Conservation (phyloP, 2,329 filamentous ascomycete genomes). For the Pestalotiopsis sp. region DNA sequence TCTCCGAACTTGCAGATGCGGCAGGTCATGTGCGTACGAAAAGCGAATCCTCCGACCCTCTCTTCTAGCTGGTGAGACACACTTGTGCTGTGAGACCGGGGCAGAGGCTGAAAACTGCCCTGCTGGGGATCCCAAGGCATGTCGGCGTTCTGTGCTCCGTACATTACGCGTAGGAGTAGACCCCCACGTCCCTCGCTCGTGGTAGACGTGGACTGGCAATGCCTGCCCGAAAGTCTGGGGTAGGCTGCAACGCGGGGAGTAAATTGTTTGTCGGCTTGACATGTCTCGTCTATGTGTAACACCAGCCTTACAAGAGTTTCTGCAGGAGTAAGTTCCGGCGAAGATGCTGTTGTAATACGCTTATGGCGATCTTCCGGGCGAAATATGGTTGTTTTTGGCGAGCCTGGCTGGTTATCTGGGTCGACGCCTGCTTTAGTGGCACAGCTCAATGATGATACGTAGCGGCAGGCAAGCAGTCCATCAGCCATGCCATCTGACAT, state of each 20-base stretch:
- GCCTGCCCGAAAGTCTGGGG: background rate
- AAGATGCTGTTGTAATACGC: background rate
- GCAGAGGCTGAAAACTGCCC: background rate
- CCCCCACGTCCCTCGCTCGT: constrained; percentile 5
- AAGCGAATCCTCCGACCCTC: background rate
- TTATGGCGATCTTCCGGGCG: background rate
- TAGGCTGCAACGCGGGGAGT: background rate
- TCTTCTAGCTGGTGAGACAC: background rate
- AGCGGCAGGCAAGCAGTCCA: background rate
- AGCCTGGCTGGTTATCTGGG: background rate
- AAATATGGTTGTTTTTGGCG: background rate
- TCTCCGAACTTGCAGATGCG: background rate
- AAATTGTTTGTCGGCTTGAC: background rate
- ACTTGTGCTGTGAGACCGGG: background rate
- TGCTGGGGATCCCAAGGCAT: background rate
- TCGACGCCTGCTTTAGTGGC: background rate
- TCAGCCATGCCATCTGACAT: background rate
- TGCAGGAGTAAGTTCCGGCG: background rate
- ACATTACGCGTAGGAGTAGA: background rate
- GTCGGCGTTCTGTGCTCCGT: background rate
- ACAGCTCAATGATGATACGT: background rate
- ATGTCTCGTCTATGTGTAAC: background rate
- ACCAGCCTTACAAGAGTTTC: constrained; percentile 3
- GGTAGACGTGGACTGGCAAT: background rate
- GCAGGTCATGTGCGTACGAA: background rate